Evolutionary conservation across 352 stramenopile species (phyloP).

Genomic region (Halophytophthora polymorphica): DNA sequence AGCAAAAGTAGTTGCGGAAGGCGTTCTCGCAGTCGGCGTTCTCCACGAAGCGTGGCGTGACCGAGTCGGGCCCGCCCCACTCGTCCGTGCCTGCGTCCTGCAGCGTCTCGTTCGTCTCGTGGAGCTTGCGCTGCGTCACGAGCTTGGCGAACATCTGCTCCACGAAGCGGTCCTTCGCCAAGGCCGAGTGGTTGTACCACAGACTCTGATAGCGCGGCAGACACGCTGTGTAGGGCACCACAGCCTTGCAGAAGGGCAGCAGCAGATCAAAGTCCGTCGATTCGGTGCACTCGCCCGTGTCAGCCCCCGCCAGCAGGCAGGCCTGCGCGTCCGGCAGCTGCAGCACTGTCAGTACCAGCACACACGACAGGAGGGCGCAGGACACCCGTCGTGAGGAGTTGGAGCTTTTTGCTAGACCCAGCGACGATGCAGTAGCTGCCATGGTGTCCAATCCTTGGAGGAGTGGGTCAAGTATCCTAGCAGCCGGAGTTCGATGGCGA

Average conservation of each 20-base stretch:
- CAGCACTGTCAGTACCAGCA: not conserved
- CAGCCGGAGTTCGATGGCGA: no score
- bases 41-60: constrained; percentile 76
- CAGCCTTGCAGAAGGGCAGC: constrained; percentile 64
- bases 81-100: constrained; percentile 62
- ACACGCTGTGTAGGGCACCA: constrained; percentile 73
- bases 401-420: no score
- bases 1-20: constrained; percentile 91
- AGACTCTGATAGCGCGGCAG: constrained; percentile 67
- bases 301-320: constrained; percentile 47
- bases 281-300: constrained; percentile 62
- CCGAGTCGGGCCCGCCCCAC: constrained; percentile 50
- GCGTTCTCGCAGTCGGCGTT: constrained; percentile 88
- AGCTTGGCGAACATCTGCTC: constrained; percentile 68
- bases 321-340: not conserved
- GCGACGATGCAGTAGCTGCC: no score
- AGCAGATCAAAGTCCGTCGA: constrained; percentile 64
- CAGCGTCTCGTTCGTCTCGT: constrained; percentile 66
- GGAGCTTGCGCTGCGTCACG: constrained; percentile 48
- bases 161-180: constrained; percentile 70
- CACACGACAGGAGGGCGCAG: not conserved
- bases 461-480: no score
- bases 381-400: no score
- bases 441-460: no score
- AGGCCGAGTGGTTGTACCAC: constrained; percentile 76